Evolutionary conservation across 2,329 filamentous ascomycete genomes (phyloP).

Genomic region (Penicillium sclerotiorum): DNA sequence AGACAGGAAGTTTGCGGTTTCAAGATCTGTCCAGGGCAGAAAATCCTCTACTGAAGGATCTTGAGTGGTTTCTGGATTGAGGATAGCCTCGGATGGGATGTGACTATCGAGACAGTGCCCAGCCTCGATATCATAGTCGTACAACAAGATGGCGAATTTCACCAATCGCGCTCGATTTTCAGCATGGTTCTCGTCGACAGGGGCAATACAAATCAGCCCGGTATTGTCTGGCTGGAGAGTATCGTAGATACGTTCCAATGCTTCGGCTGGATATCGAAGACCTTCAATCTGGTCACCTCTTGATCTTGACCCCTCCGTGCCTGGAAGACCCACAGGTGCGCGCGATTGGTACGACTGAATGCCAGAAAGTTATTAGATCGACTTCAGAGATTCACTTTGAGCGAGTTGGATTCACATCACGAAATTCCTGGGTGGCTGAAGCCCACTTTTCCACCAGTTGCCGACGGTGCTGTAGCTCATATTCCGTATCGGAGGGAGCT

Average conservation of each 20-base stretch:
- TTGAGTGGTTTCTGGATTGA: constrained; percentile 8
- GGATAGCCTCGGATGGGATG: constrained; percentile 7
- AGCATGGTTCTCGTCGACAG: constrained; percentile 6
- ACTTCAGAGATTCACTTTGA: constrained; percentile 6
- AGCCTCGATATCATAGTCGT: constrained; percentile 8
- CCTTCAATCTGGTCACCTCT: constrained; percentile 1
- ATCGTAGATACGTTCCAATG: constrained; percentile 9
- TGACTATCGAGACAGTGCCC: constrained; percentile 7
- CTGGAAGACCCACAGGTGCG: constrained; percentile 8
- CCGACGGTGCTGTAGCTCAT: constrained; percentile 15
- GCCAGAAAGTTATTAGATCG: not conserved
- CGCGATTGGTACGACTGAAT: constrained; percentile 8
- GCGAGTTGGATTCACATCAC: constrained; percentile 15
- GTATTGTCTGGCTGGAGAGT: constrained; percentile 1
- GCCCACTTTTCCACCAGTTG: constrained; percentile 15
- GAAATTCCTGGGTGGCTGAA: constrained; percentile 15
- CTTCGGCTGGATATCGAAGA: constrained; percentile 10
- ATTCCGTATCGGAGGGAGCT: constrained; percentile 9
- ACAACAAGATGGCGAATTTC: constrained; percentile 9
- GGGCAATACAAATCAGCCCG: constrained; percentile 5
- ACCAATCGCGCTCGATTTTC: constrained; percentile 7
- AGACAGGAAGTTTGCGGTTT: constrained; percentile 4
- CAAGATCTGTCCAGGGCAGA: constrained; percentile 1
- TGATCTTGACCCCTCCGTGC: constrained; percentile 6
- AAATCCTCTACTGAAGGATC: constrained; percentile 9